phyloP scores from a whole-genome alignment of 1,284 basidiomycete species.

The Leccinum solheimii region DNA sequence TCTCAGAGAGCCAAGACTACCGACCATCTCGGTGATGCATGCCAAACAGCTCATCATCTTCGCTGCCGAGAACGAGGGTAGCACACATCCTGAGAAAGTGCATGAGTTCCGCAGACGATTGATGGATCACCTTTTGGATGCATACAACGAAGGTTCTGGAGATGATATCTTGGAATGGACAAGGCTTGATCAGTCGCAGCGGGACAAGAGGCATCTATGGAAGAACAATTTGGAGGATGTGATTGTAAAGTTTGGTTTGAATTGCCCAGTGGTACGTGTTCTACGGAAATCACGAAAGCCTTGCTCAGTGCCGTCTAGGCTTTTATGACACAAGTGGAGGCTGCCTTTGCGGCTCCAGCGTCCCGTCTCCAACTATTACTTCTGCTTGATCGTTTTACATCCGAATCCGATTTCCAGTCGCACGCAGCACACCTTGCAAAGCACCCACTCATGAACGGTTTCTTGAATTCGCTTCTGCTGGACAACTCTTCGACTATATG shows the following conservation, averaged over 20 bases:
- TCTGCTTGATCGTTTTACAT: slow-evolving; percentile 61
- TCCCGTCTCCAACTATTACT: slow-evolving; percentile 68
- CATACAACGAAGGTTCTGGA: slow-evolving; percentile 68
- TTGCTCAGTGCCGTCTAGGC: slow-evolving; percentile 44
- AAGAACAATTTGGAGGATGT: slow-evolving; percentile 75
- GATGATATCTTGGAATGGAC: slow-evolving; percentile 74
- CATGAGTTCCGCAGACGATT: slow-evolving; percentile 64
- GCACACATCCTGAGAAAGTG: slow-evolving; percentile 50
- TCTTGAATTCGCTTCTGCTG: slow-evolving; percentile 63
- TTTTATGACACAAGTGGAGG: slow-evolving; percentile 62
- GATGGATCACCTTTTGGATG: slow-evolving; percentile 71
- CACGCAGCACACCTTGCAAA: slow-evolving; percentile 53
- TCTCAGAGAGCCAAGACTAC: slow-evolving; percentile 68
- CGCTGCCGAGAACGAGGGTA: slow-evolving; percentile 54
- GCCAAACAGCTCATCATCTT: slow-evolving; percentile 72
- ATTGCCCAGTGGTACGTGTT: slow-evolving; percentile 58
- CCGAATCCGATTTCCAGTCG: slow-evolving; percentile 50
- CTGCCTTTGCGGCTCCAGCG: slow-evolving; percentile 57
- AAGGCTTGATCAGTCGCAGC: slow-evolving; percentile 57
- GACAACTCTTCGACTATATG: slow-evolving; percentile 73
- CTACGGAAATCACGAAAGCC: slow-evolving; percentile 15
- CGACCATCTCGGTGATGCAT: slow-evolving; percentile 53
- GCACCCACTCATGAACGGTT: slow-evolving; percentile 60
- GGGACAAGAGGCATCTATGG: slow-evolving; percentile 62
- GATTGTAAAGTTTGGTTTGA: slow-evolving; percentile 60